These are phyloP conservation scores for Lentinula detonsa DNA, from an alignment of 768 basidiomycete species.

Conservation along the genomic window DNA sequence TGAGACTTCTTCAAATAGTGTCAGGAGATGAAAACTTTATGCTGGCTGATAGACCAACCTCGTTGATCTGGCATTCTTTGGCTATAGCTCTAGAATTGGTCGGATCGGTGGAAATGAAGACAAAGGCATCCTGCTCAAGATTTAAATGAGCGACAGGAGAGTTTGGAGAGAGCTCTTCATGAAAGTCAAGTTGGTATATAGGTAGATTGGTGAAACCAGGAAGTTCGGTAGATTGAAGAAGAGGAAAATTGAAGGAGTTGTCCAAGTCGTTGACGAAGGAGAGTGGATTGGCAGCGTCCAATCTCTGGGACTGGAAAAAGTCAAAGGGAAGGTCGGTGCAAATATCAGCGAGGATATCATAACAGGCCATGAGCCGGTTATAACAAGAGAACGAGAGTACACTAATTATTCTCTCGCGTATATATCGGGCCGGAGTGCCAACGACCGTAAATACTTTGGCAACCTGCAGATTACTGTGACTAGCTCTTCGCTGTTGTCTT, in stretches of 20 bases:
- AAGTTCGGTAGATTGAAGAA: neutral
- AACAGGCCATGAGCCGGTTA: neutral
- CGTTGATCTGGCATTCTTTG: neutral
- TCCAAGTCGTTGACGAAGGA: neutral
- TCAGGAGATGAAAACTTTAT: neutral
- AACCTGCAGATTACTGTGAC: neutral
- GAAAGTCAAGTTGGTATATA: neutral
- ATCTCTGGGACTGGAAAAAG: neutral
- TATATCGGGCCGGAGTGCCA: neutral
- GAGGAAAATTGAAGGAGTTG: neutral
- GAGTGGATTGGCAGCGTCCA: neutral
- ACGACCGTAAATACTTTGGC: neutral
- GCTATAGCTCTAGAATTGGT: neutral
- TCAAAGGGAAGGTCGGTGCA: neutral
- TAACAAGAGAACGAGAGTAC: neutral
- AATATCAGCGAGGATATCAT: neutral
- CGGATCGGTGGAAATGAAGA: neutral
- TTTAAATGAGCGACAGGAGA: neutral
- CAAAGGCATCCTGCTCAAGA: neutral
- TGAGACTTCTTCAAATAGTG: neutral
- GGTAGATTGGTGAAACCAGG: neutral
- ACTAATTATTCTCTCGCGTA: neutral
- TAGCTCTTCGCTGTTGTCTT: neutral
- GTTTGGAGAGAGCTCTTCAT: neutral
- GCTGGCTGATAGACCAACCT: neutral